phyloP scores from a whole-genome alignment of 2,329 filamentous ascomycete species.

The Cytospora paraplurivora region DNA sequence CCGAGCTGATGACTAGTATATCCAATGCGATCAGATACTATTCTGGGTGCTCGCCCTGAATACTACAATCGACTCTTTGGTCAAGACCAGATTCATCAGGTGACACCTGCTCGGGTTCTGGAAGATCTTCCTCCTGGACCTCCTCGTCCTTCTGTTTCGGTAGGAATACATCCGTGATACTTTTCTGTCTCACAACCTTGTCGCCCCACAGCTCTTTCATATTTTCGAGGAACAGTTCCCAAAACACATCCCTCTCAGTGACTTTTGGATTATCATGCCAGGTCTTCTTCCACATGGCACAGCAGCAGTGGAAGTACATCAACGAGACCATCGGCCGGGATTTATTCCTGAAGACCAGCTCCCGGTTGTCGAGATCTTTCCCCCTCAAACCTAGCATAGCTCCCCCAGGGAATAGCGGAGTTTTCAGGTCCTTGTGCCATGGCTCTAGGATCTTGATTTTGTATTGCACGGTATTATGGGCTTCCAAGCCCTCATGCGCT shows the following conservation, averaged over 20 bases:
- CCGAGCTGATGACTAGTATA: no score
- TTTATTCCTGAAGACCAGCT: not conserved
- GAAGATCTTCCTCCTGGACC: not conserved
- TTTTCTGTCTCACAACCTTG: fast-evolving
- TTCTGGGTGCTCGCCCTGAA: no score
- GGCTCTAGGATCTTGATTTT: not conserved
- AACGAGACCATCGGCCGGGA: not conserved
- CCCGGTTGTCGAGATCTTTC: not conserved
- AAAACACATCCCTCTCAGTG: not conserved
- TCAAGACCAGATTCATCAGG: no score
- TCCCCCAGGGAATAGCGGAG: fast-evolving
- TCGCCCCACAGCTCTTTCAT: not conserved
- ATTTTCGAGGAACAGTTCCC: not conserved
- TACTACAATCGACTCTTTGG: no score
- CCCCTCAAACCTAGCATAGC: not conserved
- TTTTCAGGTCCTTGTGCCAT: not conserved
- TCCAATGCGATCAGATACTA: no score
- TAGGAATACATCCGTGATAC: not conserved
- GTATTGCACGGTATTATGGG: not conserved
- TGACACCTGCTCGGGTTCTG: no score
- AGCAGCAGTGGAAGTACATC: slow-evolving; percentile 20
- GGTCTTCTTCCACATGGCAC: slow-evolving; percentile 21
- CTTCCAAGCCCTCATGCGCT: no score
- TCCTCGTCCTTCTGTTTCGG: not conserved
- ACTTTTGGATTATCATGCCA: slow-evolving; percentile 4